phyloP scores from a whole-genome alignment of 2,329 filamentous ascomycete genomes.

The Xylaria arbuscula region DNA sequence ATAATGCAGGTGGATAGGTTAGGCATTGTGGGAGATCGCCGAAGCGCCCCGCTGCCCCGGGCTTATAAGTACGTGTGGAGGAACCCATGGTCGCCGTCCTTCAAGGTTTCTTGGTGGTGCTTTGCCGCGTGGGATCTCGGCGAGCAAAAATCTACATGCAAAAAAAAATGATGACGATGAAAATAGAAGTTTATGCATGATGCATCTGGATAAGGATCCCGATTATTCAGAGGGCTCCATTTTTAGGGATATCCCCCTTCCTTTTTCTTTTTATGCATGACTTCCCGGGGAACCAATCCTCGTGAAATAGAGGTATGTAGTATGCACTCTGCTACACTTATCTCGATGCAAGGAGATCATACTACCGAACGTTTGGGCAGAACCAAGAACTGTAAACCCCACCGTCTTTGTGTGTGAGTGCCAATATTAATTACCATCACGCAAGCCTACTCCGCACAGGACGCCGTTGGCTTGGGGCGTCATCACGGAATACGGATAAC shows the following conservation, averaged over 20 bases:
- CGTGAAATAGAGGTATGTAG: background rate
- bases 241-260: conserved; percentile 11
- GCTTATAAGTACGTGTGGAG: background rate
- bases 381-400: conserved; percentile 21
- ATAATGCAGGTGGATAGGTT: background rate
- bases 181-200: background rate
- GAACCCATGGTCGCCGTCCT: conserved; percentile 25
- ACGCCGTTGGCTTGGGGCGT: background rate
- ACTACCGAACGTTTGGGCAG: conserved; percentile 16
- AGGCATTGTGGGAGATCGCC: conserved; percentile 13
- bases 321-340: background rate
- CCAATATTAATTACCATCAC: conserved; percentile 5
- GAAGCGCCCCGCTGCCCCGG: conserved; percentile 4
- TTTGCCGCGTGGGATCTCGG: conserved; percentile 25
- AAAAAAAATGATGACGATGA: background rate
- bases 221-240: conserved; percentile 4
- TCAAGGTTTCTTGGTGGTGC: background rate
- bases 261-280: conserved; percentile 5
- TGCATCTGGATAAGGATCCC: conserved; percentile 6
- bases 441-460: background rate
- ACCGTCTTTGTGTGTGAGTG: conserved; percentile 12
- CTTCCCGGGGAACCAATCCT: conserved; percentile 5
- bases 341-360: conserved; percentile 5
- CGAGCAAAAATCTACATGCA: conserved; percentile 15
- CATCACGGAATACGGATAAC: conserved; percentile 3